These are phyloP conservation scores for Apiospora arundinis DNA, from an alignment of 2,329 filamentous ascomycete genomes.

Conservation along the genomic window DNA sequence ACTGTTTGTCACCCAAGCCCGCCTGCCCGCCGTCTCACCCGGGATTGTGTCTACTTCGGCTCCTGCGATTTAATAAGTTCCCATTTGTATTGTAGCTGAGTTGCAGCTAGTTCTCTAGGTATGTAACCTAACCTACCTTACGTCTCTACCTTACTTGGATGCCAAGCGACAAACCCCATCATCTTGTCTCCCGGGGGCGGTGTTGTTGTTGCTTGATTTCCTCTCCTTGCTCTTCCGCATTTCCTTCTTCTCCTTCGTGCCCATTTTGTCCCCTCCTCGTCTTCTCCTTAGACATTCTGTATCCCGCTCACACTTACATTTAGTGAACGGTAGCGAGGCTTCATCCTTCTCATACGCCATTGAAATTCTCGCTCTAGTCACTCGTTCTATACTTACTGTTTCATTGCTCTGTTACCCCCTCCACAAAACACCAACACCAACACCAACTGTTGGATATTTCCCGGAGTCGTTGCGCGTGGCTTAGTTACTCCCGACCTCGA, in stretches of 20 bases:
- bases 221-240: not conserved
- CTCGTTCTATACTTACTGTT: conserved; percentile 12
- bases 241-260: conserved; percentile 1
- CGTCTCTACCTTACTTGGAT: conserved; percentile 5
- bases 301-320: conserved; percentile 4
- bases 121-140: conserved; percentile 11
- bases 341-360: not conserved
- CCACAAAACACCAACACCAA: not conserved
- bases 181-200: conserved; percentile 7
- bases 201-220: conserved; percentile 9
- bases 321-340: not conserved
- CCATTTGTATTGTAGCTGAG: conserved; percentile 16
- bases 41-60: conserved; percentile 18
- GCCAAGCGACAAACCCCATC: conserved; percentile 17
- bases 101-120: conserved; percentile 15
- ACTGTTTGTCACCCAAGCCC: conserved; percentile 18
- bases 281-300: not conserved
- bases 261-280: not conserved
- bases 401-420: not conserved
- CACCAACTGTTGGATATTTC: not conserved
- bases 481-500: not conserved
- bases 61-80: conserved; percentile 17
- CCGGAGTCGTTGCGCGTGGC: conserved; percentile 1
- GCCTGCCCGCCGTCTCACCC: conserved; percentile 18
- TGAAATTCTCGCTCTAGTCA: not conserved